phyloP scores from a whole-genome alignment of 2,329 filamentous ascomycete genomes.

The Nemania serpens region DNA sequence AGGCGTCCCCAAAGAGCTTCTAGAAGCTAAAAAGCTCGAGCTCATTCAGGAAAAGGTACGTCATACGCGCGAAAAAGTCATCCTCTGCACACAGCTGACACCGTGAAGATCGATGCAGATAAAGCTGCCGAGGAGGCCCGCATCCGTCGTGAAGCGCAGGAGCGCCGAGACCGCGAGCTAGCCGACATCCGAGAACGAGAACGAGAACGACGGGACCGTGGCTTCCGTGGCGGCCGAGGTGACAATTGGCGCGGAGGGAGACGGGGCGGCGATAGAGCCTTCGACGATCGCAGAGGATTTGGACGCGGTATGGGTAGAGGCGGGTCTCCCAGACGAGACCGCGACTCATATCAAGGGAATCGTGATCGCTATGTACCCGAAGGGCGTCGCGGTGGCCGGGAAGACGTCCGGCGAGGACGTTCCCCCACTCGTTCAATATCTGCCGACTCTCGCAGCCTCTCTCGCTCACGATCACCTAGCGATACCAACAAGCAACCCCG shows the following conservation, averaged over 20 bases:
- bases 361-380: constrained; percentile 57
- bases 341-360: constrained; percentile 41
- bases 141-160: constrained; percentile 71
- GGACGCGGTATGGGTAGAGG: constrained; percentile 52
- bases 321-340: constrained; percentile 49
- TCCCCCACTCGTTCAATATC: constrained; percentile 47
- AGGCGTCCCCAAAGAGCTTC: constrained; percentile 89
- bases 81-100: constrained; percentile 14
- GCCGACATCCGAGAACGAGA: constrained; percentile 71
- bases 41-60: constrained; percentile 90
- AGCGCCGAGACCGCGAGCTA: constrained; percentile 72
- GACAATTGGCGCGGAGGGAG: constrained; percentile 59
- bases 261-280: constrained; percentile 56
- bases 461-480: constrained; percentile 40
- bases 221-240: constrained; percentile 54
- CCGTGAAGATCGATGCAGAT: constrained; percentile 74
- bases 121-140: constrained; percentile 77
- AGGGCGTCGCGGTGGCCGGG: constrained; percentile 49
- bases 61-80: constrained; percentile 3
- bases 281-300: constrained; percentile 50
- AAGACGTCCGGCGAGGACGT: constrained; percentile 49
- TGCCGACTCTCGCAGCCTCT: constrained; percentile 43
- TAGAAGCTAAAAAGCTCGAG: constrained; percentile 96
- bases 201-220: constrained; percentile 61
- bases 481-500: constrained; percentile 32